A percentile compares a stretch with the other conserved stretches of the same genome.
Conservation (phyloP, 345 rosid species). For the Ceriops decandra region DNA sequence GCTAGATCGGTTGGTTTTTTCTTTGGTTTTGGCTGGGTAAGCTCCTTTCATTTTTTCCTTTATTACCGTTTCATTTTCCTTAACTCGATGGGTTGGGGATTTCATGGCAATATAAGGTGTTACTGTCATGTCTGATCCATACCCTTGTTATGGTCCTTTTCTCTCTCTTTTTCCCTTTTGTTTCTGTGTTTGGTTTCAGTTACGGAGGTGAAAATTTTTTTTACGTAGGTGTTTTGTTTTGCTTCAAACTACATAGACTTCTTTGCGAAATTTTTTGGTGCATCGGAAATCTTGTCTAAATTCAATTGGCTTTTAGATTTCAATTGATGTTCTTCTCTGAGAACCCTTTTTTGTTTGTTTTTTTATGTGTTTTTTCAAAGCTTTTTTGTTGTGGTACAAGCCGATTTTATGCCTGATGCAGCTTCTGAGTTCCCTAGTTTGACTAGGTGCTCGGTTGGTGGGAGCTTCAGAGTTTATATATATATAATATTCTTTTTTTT, state of each 20-base stretch:
- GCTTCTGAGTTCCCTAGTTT: too few relatives aligned
- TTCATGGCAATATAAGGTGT: conserved; percentile 6
- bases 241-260: not conserved
- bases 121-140: not conserved
- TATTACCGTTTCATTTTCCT: not conserved
- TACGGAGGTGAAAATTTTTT: not conserved
- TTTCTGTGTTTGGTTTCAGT: not conserved
- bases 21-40: conserved; percentile 25
- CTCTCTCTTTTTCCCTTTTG: not conserved
- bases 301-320: too few relatives aligned
- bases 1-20: conserved; percentile 29
- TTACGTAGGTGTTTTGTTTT: not conserved
- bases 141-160: not conserved
- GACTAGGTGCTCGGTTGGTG: too few relatives aligned
- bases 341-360: too few relatives aligned
- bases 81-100: conserved; percentile 25
- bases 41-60: conserved; percentile 7
- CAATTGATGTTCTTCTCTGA: too few relatives aligned
- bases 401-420: too few relatives aligned
- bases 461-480: too few relatives aligned
- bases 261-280: too few relatives aligned
- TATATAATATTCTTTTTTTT: too few relatives aligned
- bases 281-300: too few relatives aligned
- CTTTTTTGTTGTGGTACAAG: too few relatives aligned
- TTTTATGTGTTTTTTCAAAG: too few relatives aligned